A percentile compares a stretch with the other conserved stretches of the same genome.
Conservation (phyloP, 495 filamentous ascomycete genomes). For the Talaromyces proteolyticus region DNA sequence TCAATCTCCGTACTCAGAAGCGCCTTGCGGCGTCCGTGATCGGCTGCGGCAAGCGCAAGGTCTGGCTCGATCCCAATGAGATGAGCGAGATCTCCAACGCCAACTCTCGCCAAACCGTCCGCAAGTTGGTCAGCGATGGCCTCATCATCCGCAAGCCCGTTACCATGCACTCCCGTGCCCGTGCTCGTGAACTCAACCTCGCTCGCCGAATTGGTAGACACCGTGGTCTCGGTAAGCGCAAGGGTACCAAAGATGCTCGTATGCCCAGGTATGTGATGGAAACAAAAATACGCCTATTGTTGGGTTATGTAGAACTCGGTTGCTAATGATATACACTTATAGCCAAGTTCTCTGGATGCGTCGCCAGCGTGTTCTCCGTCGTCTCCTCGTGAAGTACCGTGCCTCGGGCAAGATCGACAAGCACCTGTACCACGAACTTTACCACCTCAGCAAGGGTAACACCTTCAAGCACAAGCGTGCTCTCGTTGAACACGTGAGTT, state of each 20-base stretch:
- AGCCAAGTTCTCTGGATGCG: slow-evolving; percentile 99
- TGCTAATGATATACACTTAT: slow-evolving; percentile 18
- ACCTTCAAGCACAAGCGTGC: slow-evolving; percentile 99
- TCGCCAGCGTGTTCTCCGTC: slow-evolving; percentile 96
- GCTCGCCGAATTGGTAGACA: slow-evolving; percentile 91
- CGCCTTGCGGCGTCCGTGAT: slow-evolving; percentile 97
- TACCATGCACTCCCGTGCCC: slow-evolving; percentile 97
- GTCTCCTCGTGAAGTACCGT: slow-evolving; percentile 98
- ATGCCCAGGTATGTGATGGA: slow-evolving; percentile 80
- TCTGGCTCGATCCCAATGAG: slow-evolving; percentile 99
- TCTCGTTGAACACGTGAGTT: slow-evolving; percentile 97
- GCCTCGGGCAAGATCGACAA: slow-evolving; percentile 99
- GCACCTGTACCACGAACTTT: slow-evolving; percentile 99
- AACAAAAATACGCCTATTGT: background rate
- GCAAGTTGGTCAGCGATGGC: slow-evolving; percentile 99
- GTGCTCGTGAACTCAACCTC: slow-evolving; percentile 84
- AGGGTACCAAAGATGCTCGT: slow-evolving; percentile 99
- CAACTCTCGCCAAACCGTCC: slow-evolving; percentile 99
- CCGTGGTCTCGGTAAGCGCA: slow-evolving; percentile 98
- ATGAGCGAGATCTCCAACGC: slow-evolving; percentile 99
- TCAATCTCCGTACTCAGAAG: slow-evolving; percentile 99
- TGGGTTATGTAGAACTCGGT: background rate
- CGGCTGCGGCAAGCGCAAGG: slow-evolving; percentile 98
- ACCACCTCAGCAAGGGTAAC: slow-evolving; percentile 99
- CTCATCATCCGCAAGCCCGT: slow-evolving; percentile 99